Evolutionary conservation across 495 filamentous ascomycete genomes (phyloP), one percentile per base, ranked within the genome.

Genomic region (Schizothecium vesticola): DNA sequence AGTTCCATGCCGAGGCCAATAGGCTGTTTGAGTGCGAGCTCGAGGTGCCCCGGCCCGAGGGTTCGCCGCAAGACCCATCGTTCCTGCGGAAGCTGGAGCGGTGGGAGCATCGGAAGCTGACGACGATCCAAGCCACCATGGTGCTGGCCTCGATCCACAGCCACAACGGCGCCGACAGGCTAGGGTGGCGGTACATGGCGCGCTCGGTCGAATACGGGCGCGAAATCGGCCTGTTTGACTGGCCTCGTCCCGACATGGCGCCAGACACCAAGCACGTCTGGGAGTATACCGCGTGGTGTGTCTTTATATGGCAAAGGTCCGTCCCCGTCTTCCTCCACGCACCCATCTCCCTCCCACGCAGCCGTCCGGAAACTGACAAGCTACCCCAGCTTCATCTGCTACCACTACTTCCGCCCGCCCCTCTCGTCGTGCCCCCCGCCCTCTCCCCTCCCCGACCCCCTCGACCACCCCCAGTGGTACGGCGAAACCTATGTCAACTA

Each of bases 401-500:
- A 75, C 61, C 74, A 76, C 60, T 80, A 78, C 68, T 63, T 71
- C 19, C 67, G 65, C 28, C 59, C 69, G 3, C 76, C 80, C 12
- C 28, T 73, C 28, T 31, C 77, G 29, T 68, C 33, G 26, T 33
- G 73, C 0, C 67, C 79, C 1, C 80, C 80, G 0, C 65, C 62
- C 22, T 69, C 65, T 22, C 64, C 73, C 22, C 59, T 82, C 10
- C 80, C 80, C 8, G 69, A 78, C 56, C 78, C 78, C 0, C 9
- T 56, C 7, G n/a, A 66, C 19, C 64, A 77, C 36, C 70, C 75
- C 0, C 13, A 74, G 16, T 82, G 72, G 68, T 82, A 79, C 62
- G 77, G 79, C n/a, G 79, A 80, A 69, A 72, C 72, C 10, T 79
- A 75, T 75, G 65, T 82, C 21, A 73, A 63, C 16, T 82, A 80